Conservation (phyloP, 2,329 filamentous ascomycete species). For the Penicillium freii region DNA sequence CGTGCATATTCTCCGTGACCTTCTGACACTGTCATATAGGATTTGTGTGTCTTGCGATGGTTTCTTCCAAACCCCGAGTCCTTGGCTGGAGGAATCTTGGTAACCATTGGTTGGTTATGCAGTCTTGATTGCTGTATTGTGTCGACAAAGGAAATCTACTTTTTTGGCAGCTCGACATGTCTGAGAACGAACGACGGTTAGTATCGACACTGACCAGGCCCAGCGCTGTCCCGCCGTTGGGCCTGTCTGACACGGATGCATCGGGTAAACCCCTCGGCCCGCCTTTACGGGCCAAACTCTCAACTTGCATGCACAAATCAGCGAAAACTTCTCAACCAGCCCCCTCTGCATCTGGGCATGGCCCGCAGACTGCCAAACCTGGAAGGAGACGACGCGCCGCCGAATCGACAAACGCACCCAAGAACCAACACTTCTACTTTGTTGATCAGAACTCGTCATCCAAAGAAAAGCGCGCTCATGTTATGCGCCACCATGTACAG, state of each 20-base stretch:
- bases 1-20: not conserved
- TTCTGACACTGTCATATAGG: constrained; percentile 7
- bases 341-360: constrained; percentile 18
- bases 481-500: constrained; percentile 47
- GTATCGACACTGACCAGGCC: constrained; percentile 7
- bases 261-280: constrained; percentile 10
- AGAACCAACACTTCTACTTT: constrained; percentile 41
- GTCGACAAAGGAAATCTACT: constrained; percentile 1
- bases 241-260: constrained; percentile 9
- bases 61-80: constrained; percentile 17
- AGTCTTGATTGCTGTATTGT: constrained; percentile 14
- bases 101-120: constrained; percentile 17
- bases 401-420: constrained; percentile 22
- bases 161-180: constrained; percentile 17
- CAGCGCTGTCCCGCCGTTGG: not conserved
- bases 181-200: constrained; percentile 13
- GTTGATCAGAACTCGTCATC: constrained; percentile 42
- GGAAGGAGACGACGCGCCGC: constrained; percentile 30
- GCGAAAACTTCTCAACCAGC: constrained; percentile 13
- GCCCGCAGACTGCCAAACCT: constrained; percentile 16
- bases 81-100: constrained; percentile 24
- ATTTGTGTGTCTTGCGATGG: constrained; percentile 19
- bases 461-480: constrained; percentile 44
- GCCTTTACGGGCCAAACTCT: not conserved
- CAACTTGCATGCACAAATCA: not conserved